Evolutionary conservation across 2,329 filamentous ascomycete genomes (phyloP), one percentile per base, ranked within the genome.

Genomic region (Calycina herbarum): DNA sequence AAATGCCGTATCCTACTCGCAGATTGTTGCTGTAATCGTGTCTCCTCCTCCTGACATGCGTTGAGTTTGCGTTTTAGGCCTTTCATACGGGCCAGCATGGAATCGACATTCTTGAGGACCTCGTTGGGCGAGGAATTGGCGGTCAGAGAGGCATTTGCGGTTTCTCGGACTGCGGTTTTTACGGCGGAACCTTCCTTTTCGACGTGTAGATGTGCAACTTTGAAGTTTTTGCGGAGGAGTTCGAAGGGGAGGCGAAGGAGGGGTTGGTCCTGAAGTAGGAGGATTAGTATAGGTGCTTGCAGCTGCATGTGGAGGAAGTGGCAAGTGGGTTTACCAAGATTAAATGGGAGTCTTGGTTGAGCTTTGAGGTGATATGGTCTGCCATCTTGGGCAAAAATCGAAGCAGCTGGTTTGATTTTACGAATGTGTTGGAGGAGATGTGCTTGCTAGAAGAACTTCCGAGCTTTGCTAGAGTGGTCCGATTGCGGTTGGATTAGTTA

Each of bases 171-270:
- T 11, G 83, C 79, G 27, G 85, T 83, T 73, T 87, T 87, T 69
- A 93, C 79, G 59, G 82, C 82, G 20, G 83, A 82, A 68, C 86
- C 87, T 71, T 91, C 87, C 75, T 89, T 89, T 76, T 94, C 91
- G 76, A 93, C 86, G 69, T 86, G 82, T 74, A 90, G 88, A 76
- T 93, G 91, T 56, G 91, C 91, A 3, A 89, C 88, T 74, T 96
- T 95, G 80, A 98, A 96, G 80, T 96, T 98, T 77, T 95, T 94
- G 64, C 93, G 90, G 27, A 96, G 89, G 65, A 97, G 90, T 77
- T 98, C 95, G 79, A 94, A 90, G 20, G 95, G 95, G 27, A 98
- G 87, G 40, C 94, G 93, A 71, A 99, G 88, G 70, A 98, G 90
- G 3, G 94, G 91, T 85, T 98, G 94, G 76, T 99, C 95, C 93